Evolutionary conservation across 176 grass and related monocot genomes (phyloP), one percentile per base, ranked within the genome.

Genomic region (Echinochloa phyllopogon): DNA sequence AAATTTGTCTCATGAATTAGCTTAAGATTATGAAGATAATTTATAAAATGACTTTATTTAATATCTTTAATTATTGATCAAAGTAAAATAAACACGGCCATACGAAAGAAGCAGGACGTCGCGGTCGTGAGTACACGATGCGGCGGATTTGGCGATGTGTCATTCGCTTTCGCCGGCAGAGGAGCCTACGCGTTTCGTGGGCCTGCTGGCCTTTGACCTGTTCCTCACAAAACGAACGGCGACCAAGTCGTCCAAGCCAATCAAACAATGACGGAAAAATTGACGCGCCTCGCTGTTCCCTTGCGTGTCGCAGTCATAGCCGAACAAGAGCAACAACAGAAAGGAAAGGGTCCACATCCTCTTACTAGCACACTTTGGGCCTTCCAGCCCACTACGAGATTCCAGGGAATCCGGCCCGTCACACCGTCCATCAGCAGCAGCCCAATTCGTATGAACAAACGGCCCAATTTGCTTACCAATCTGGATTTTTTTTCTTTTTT

Each of bases 121-220:
- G 29, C 45, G 6, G 4, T 74, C 57, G n/a, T 11, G 1, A 29
- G 8, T 12, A 23, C 11, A 23, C 11, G 36, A 27, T 53, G 6
- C 37, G 12, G 73, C 49, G 48, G 38, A 68, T 36, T 57, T 45
- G 18, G 18, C 65, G 2, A 59, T 58, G 39, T 25, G 24, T 23
- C 14, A 6, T 4, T 72, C 76, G 67, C 71, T 64, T 63, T 79
- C 55, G 14, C 8, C 5, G 48, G 10, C 47, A 67, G 49, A 15
- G 8, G 10, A 53, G 48, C 25, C 14, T 21, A 73, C 85, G 77
- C 85, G 76, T 27, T 73, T 86, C 47, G 29, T 6, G n/a, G 2
- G 3, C 11, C 2, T 72, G 29, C 6, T 15, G 2, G 3, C 11
- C 2, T 72, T 72, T 80, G 76, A 80, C 66, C 43, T 0, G 2